Evolutionary conservation across 2,329 filamentous ascomycete genomes (phyloP).

Genomic region (Colletotrichum cereale): DNA sequence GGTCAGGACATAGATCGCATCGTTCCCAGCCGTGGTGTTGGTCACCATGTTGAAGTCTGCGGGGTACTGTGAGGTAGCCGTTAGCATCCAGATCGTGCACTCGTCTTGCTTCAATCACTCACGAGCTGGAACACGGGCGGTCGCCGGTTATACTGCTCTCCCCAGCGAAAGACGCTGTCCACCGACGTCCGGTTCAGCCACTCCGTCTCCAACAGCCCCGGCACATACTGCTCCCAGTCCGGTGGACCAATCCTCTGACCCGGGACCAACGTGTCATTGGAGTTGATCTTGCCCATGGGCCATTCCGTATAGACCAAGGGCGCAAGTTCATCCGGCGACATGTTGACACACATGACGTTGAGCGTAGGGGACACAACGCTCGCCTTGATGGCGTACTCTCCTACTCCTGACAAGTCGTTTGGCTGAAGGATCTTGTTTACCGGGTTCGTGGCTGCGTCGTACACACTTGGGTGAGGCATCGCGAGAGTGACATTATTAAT

Average conservation of each 20-base stretch:
- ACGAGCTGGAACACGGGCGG: slow-evolving; percentile 66
- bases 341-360: slow-evolving; percentile 80
- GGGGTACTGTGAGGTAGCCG: slow-evolving; percentile 59
- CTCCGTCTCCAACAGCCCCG: slow-evolving; percentile 47
- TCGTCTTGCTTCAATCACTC: slow-evolving; percentile 46
- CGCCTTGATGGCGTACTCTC: slow-evolving; percentile 76
- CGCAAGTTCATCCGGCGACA: slow-evolving; percentile 68
- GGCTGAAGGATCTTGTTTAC: slow-evolving; percentile 79
- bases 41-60: slow-evolving; percentile 74
- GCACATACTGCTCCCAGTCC: slow-evolving; percentile 56
- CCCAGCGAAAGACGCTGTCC: slow-evolving; percentile 80
- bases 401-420: slow-evolving; percentile 71
- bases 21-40: slow-evolving; percentile 61
- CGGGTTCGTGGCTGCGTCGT: slow-evolving; percentile 70
- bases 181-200: slow-evolving; percentile 70
- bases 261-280: slow-evolving; percentile 49
- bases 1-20: slow-evolving; percentile 76
- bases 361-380: slow-evolving; percentile 78
- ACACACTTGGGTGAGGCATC: slow-evolving; percentile 80
- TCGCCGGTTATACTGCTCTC: slow-evolving; percentile 60
- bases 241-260: slow-evolving; percentile 49
- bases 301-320: slow-evolving; percentile 76
- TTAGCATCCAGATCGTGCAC: not conserved
- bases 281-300: slow-evolving; percentile 56
- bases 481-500: slow-evolving; percentile 83